Evolutionary conservation across 2,329 filamentous ascomycete genomes (phyloP).

Genomic region (Calonectria pseudoturangicola): DNA sequence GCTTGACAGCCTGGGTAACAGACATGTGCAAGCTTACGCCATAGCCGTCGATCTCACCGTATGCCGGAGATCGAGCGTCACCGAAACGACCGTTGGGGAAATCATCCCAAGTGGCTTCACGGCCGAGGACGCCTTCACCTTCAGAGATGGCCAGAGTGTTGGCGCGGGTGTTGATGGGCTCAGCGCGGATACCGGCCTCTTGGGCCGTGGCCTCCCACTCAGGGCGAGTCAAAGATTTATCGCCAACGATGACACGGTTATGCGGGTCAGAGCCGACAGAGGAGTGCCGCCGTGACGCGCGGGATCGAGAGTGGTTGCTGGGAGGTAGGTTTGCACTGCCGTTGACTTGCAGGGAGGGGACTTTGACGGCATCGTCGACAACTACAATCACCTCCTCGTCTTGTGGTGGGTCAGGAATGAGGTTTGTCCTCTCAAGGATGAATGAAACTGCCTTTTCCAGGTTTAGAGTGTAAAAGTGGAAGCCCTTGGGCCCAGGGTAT

Average conservation of each 20-base stretch:
- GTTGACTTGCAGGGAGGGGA: conserved; percentile 67
- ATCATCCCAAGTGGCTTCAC: conserved; percentile 99
- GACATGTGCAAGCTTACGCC: conserved; percentile 96
- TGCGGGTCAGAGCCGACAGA: conserved; percentile 89
- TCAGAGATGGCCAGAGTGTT: conserved; percentile 96
- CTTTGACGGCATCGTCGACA: conserved; percentile 62
- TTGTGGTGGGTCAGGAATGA: conserved; percentile 81
- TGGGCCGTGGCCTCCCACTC: conserved; percentile 83
- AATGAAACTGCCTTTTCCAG: conserved; percentile 97
- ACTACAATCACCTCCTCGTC: conserved; percentile 69
- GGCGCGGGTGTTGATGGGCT: conserved; percentile 84
- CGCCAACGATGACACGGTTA: conserved; percentile 90
- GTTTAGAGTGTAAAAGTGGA: conserved; percentile 98
- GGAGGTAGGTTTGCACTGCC: conserved; percentile 62
- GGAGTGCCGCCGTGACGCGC: conserved; percentile 77
- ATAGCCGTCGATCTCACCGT: conserved; percentile 98
- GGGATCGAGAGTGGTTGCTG: conserved; percentile 59
- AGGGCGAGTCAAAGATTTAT: conserved; percentile 74
- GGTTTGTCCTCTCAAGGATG: conserved; percentile 88
- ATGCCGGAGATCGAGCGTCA: conserved; percentile 93
- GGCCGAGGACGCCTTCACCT: conserved; percentile 89
- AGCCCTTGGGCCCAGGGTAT: conserved; percentile 80
- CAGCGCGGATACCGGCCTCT: conserved; percentile 85
- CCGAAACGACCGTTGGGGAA: conserved; percentile 98
- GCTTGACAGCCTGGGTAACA: conserved; percentile 84